Evolutionary conservation across 1,284 basidiomycete species (phyloP).

Genomic region (Leccinum laetum): DNA sequence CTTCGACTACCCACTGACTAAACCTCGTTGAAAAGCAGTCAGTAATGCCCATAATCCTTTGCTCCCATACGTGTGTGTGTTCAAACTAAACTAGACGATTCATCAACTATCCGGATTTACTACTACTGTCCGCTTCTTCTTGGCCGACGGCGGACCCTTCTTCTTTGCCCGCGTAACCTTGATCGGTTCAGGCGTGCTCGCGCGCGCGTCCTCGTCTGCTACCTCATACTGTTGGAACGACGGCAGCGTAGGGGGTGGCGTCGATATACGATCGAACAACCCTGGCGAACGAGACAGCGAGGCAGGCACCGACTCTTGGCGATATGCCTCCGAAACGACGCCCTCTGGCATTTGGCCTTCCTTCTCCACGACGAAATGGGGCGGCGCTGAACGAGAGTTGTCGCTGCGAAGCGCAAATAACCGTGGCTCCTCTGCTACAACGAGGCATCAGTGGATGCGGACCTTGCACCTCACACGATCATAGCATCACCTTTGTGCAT

Average conservation of each 20-base stretch:
- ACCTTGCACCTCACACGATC: neutral
- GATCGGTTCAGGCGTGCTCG: slow-evolving; percentile 67
- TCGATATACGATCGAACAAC: slow-evolving; percentile 36
- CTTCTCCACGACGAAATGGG: slow-evolving; percentile 65
- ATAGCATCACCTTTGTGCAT: slow-evolving; percentile 32
- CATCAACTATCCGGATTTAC: slow-evolving; percentile 24
- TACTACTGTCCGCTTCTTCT: slow-evolving; percentile 58
- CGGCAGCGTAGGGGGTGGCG: slow-evolving; percentile 39
- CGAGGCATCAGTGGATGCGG: slow-evolving; percentile 13
- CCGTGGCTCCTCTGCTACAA: slow-evolving; percentile 30
- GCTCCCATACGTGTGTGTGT: neutral
- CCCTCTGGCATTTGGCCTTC: slow-evolving; percentile 85
- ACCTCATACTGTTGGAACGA: slow-evolving; percentile 65
- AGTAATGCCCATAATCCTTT: neutral
- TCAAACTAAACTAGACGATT: neutral
- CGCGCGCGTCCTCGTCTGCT: slow-evolving; percentile 48
- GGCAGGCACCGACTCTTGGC: slow-evolving; percentile 26
- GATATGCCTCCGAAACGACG: slow-evolving; percentile 31
- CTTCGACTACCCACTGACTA: too few species aligned
- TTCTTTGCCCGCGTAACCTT: slow-evolving; percentile 74
- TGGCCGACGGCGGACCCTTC: slow-evolving; percentile 56
- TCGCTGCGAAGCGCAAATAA: slow-evolving; percentile 42
- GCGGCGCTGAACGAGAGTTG: slow-evolving; percentile 29
- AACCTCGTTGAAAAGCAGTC: neutral
- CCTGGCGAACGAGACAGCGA: slow-evolving; percentile 20